Conservation (phyloP, 345 rosid species). For the Eucalyptus rudis region DNA sequence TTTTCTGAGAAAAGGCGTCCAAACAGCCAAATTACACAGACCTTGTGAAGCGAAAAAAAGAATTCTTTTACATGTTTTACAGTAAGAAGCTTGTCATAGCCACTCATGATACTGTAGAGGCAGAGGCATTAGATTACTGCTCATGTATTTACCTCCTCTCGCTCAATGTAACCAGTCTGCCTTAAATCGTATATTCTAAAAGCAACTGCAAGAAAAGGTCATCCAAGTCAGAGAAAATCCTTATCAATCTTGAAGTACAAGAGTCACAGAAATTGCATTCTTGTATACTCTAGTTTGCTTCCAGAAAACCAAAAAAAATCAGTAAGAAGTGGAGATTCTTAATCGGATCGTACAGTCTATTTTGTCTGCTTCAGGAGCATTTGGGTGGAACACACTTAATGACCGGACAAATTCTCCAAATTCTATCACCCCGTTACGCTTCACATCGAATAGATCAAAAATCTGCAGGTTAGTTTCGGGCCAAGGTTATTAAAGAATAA, state of each 20-base stretch:
- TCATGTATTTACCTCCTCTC: conserved; percentile 6
- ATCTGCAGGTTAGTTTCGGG: neutral
- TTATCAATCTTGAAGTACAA: neutral
- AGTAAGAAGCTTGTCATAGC: neutral
- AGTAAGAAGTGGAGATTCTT: neutral
- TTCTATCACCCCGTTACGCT: conserved; percentile 9
- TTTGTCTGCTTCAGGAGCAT: conserved; percentile 7
- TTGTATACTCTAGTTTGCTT: neutral
- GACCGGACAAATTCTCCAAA: conserved; percentile 22
- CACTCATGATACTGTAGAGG: neutral
- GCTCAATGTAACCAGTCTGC: conserved; percentile 21
- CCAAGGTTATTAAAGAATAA: neutral
- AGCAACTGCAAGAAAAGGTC: conserved; percentile 1
- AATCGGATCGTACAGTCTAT: neutral
- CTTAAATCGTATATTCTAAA: conserved; percentile 20
- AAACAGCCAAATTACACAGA: neutral
- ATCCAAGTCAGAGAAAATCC: neutral
- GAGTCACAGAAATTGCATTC: neutral
- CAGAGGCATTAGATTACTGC: neutral
- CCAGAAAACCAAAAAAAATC: neutral
- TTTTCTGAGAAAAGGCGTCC: neutral
- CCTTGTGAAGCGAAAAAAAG: neutral
- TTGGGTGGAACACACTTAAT: conserved; percentile 15
- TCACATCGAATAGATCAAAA: conserved; percentile 12
- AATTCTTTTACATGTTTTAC: neutral